A percentile compares a stretch with the other conserved stretches of the same genome.
Conservation (phyloP, 1,284 basidiomycete species). For the Boletus sp. region DNA sequence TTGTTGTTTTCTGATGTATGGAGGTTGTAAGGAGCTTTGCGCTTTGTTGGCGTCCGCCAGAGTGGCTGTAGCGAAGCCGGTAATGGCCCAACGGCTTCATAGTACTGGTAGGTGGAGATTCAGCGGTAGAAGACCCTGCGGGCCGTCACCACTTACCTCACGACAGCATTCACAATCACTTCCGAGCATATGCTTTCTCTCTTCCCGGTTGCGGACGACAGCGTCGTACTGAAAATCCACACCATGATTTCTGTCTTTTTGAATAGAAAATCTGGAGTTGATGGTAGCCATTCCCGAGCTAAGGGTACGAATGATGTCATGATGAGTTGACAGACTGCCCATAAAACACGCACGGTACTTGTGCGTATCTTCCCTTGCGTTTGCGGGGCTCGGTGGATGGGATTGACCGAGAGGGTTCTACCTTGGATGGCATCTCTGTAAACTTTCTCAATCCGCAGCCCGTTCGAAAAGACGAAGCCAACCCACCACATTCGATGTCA, state of each 20-base stretch:
- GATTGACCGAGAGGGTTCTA: constrained; percentile 30
- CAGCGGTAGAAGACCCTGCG: neutral
- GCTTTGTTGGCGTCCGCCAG: constrained; percentile 61
- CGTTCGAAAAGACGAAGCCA: neutral
- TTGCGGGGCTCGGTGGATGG: constrained; percentile 26
- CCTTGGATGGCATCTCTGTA: constrained; percentile 16
- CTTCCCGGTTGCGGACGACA: constrained; percentile 67
- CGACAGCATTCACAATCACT: constrained; percentile 83
- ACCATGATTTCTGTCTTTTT: constrained; percentile 64
- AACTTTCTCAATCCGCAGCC: neutral
- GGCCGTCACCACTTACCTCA: constrained; percentile 51
- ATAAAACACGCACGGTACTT: constrained; percentile 19
- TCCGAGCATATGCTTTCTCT: constrained; percentile 66
- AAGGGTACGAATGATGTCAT: neutral
- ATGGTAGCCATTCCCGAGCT: constrained; percentile 43
- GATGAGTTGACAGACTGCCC: neutral
- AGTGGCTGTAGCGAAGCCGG: constrained; percentile 64
- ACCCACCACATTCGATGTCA: constrained; percentile 12
- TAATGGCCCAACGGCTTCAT: constrained; percentile 68
- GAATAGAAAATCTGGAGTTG: constrained; percentile 64
- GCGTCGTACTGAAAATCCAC: constrained; percentile 67
- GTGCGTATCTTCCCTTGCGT: constrained; percentile 33
- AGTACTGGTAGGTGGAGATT: constrained; percentile 55
- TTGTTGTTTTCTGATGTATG: constrained; percentile 17
- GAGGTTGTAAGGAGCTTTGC: constrained; percentile 11